A percentile compares a stretch with the other conserved stretches of the same genome.
These are phyloP conservation scores for Choricystis sp. DNA, from an alignment of 139 green algal genomes.

Conservation along the genomic window DNA sequence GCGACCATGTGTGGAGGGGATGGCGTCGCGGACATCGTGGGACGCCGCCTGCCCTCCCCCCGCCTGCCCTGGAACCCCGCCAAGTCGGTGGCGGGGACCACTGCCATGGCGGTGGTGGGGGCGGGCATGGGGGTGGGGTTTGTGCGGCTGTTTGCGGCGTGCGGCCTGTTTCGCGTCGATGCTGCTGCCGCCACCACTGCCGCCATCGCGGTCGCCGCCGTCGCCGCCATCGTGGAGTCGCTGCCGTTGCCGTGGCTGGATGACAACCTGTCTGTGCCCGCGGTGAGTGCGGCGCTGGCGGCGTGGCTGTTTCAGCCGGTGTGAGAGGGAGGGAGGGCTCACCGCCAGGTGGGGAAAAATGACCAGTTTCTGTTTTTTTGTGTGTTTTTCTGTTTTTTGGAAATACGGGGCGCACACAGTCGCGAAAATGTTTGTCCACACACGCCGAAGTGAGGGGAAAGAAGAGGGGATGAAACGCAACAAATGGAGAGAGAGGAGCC, in stretches of 20 bases:
- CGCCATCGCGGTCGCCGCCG: conserved; percentile 26
- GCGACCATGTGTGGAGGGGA: conserved; percentile 81
- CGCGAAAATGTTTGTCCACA: too few relatives aligned
- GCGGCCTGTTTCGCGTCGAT: not conserved
- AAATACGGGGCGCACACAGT: too few relatives aligned
- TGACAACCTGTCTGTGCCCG: conserved; percentile 85
- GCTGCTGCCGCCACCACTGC: conserved; percentile 4
- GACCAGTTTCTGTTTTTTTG: too few relatives aligned
- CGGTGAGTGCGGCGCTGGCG: conserved; percentile 23
- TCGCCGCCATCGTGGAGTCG: conserved; percentile 59
- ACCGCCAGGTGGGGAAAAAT: too few relatives aligned
- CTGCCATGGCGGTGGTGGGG: conserved; percentile 57
- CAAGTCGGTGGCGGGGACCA: conserved; percentile 77
- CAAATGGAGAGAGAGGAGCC: too few relatives aligned
- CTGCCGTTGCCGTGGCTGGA: conserved; percentile 74
- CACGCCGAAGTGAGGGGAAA: too few relatives aligned
- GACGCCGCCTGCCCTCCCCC: conserved; percentile 37
- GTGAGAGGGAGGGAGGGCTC: not conserved
- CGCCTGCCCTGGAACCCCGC: conserved; percentile 68
- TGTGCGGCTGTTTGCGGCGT: not conserved
- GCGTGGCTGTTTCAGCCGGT: conserved; percentile 9
- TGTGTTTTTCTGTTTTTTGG: too few relatives aligned
- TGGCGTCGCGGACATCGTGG: conserved; percentile 85
- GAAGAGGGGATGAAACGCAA: too few relatives aligned
- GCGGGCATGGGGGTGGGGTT: not conserved